Percentiles rank a stretch among this genome's conserved stretches.
Conservation (phyloP, 352 stramenopile species). For the Phytophthora cryptogea region DNA sequence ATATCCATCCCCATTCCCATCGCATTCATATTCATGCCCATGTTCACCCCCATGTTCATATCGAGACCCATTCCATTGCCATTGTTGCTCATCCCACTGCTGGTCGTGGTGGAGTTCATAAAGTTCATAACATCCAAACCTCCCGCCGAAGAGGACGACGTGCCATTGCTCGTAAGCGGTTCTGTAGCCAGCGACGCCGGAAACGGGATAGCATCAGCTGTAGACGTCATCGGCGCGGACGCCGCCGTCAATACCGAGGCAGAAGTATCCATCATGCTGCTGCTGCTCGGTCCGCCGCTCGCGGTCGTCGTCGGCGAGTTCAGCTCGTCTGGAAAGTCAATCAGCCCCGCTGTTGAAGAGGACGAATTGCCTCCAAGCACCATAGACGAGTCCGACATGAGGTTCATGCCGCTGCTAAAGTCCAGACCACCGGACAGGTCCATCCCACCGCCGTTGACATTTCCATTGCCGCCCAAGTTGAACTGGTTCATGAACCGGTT, state of each 20-base stretch:
- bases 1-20: constrained; percentile 61
- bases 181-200: constrained; percentile 73
- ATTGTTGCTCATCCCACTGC: constrained; percentile 29
- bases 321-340: constrained; percentile 88
- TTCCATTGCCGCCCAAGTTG: constrained; percentile 43
- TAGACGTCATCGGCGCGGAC: constrained; percentile 36
- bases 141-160: constrained; percentile 51
- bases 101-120: constrained; percentile 39
- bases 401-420: constrained; percentile 67
- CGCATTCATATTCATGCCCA: constrained; percentile 55
- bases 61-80: constrained; percentile 33
- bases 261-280: constrained; percentile 34
- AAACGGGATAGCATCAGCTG: constrained; percentile 74
- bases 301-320: constrained; percentile 58
- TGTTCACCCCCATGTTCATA: constrained; percentile 58
- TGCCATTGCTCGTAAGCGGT: constrained; percentile 33
- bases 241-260: constrained; percentile 34
- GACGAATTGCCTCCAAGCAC: constrained; percentile 35
- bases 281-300: constrained; percentile 16
- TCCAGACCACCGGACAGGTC: constrained; percentile 56
- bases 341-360: constrained; percentile 53
- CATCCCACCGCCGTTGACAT: constrained; percentile 31
- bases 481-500: constrained; percentile 83
- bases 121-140: constrained; percentile 44
- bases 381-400: constrained; percentile 66